These are phyloP conservation scores for Saccharomycopsis crataegensis DNA, from an alignment of 1,139 yeast species.

Conservation along the genomic window DNA sequence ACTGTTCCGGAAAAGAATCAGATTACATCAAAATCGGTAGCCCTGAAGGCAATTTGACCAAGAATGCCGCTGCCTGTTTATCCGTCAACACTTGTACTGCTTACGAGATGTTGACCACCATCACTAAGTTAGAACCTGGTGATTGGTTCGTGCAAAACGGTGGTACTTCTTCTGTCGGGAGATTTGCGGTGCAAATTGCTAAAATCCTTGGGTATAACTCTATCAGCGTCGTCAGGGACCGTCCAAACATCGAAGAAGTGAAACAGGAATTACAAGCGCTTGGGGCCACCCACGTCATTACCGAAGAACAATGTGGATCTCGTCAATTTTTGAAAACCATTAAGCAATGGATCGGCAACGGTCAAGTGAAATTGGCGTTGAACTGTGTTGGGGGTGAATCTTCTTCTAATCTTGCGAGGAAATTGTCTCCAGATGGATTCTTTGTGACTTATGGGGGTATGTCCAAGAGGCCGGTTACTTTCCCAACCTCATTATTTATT, in stretches of 20 bases:
- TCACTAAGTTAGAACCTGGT: constrained; percentile 37
- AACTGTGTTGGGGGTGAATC: constrained; percentile 93
- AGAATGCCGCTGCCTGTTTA: constrained; percentile 67
- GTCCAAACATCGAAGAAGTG: constrained; percentile 54
- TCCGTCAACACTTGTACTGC: constrained; percentile 93
- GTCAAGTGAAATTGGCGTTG: constrained; percentile 62
- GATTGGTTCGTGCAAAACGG: constrained; percentile 98
- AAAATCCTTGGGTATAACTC: constrained; percentile 72
- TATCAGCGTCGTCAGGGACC: constrained; percentile 79
- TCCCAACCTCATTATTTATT: constrained; percentile 84
- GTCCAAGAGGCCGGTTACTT: constrained; percentile 88
- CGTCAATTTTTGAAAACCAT: constrained; percentile 54
- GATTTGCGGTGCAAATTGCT: constrained; percentile 85
- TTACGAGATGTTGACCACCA: constrained; percentile 49
- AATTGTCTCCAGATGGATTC: constrained; percentile 62
- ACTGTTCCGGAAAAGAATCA: constrained; percentile 47
- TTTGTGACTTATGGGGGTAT: constrained; percentile 95
- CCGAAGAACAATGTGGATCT: constrained; percentile 75
- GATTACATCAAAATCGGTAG: constrained; percentile 44
- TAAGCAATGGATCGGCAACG: constrained; percentile 57
- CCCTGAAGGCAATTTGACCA: constrained; percentile 5
- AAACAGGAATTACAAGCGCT: constrained; percentile 45
- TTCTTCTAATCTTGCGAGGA: constrained; percentile 73
- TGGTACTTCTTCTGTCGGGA: constrained; percentile 95
- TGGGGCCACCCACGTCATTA: constrained; percentile 87